Percentiles rank a stretch among this genome's conserved stretches.
These are phyloP conservation scores for Phlyctochytrium bullatum DNA, from an alignment of 192 early-diverging fungal species.

Conservation along the genomic window DNA sequence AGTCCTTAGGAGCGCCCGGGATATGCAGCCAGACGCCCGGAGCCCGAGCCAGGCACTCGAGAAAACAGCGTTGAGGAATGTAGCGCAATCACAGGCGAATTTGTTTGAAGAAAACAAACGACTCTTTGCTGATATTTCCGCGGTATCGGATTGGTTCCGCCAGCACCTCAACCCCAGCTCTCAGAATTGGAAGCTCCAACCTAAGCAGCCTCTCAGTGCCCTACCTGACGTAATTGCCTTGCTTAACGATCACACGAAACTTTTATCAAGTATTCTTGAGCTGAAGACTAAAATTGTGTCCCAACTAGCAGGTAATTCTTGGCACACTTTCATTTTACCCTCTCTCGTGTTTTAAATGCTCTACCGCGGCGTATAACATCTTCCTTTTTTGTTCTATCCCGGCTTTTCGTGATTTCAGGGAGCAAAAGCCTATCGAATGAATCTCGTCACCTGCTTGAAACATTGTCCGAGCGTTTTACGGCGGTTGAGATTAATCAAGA, in stretches of 20 bases:
- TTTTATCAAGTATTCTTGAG: not conserved
- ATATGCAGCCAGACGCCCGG: no score
- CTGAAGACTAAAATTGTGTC: not conserved
- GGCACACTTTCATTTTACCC: no score
- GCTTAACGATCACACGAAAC: not conserved
- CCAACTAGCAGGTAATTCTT: no score
- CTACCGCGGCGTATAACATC: no score
- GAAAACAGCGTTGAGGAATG: slow-evolving; percentile 14
- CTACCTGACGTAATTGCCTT: not conserved
- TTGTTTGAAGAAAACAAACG: slow-evolving; percentile 26
- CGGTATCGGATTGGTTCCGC: not conserved
- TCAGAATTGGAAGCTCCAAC: not conserved
- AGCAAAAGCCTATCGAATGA: no score
- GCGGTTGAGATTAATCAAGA: not conserved
- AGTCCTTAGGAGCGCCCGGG: not conserved
- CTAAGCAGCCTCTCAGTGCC: not conserved
- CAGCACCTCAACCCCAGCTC: no score
- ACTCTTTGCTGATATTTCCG: slow-evolving; percentile 20
- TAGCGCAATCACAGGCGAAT: slow-evolving; percentile 17
- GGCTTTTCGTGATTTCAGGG: no score
- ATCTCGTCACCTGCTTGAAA: no score
- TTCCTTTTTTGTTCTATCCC: no score
- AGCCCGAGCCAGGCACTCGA: no score
- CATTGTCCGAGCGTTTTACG: no score
- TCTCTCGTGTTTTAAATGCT: no score